Evolutionary conservation across 2,329 filamentous ascomycete genomes (phyloP).

Genomic region (Nemania abortiva): DNA sequence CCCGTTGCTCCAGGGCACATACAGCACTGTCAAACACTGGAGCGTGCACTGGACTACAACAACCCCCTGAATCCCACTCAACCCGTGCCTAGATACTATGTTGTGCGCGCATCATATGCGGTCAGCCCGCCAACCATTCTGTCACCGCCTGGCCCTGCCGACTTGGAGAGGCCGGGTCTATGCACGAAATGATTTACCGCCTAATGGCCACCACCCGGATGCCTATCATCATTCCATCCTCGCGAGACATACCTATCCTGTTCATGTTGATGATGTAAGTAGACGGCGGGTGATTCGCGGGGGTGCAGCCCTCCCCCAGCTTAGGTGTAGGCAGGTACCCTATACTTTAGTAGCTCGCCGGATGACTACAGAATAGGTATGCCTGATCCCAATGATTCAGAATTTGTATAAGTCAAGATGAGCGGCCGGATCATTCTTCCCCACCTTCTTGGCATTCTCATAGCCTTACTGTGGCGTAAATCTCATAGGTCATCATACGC

Average conservation of each 20-base stretch:
- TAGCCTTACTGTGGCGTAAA: not conserved
- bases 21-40: slow-evolving; percentile 5
- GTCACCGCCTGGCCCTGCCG: slow-evolving; percentile 36
- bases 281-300: slow-evolving; percentile 17
- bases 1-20: slow-evolving; percentile 10
- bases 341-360: slow-evolving; percentile 8
- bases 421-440: slow-evolving; percentile 4
- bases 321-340: not conserved
- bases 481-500: not conserved
- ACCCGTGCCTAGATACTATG: not conserved
- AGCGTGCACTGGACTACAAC: not conserved
- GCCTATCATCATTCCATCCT: slow-evolving; percentile 20
- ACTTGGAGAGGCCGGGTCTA: slow-evolving; percentile 20
- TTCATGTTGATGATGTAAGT: not conserved
- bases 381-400: slow-evolving; percentile 26
- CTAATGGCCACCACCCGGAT: slow-evolving; percentile 13
- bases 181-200: slow-evolving; percentile 24
- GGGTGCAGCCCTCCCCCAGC: slow-evolving; percentile 4
- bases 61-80: slow-evolving; percentile 16
- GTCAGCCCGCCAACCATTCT: slow-evolving; percentile 37
- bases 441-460: slow-evolving; percentile 27
- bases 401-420: slow-evolving; percentile 1
- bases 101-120: slow-evolving; percentile 25
- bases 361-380: slow-evolving; percentile 8
- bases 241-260: slow-evolving; percentile 11